phyloP scores from a whole-genome alignment of 2,329 filamentous ascomycete genomes.

The Zymoseptoria ardabiliae region DNA sequence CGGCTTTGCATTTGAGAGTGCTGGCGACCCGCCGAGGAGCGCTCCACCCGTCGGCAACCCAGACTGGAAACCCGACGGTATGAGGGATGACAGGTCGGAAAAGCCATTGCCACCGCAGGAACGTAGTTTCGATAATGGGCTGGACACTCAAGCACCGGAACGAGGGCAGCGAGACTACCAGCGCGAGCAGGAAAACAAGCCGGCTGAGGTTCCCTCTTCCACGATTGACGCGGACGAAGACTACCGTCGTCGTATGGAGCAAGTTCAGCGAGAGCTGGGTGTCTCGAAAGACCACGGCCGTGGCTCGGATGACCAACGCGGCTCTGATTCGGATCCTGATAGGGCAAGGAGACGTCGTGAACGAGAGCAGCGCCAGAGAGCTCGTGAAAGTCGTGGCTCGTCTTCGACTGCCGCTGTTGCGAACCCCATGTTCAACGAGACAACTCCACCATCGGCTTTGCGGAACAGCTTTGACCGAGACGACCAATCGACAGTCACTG shows the following conservation, averaged over 20 bases:
- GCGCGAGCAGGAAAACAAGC: conserved; percentile 11
- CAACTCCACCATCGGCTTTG: conserved; percentile 10
- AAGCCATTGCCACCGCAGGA: conserved; percentile 1
- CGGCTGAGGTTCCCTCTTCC: conserved; percentile 19
- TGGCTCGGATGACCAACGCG: conserved; percentile 15
- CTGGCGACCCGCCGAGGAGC: conserved; percentile 18
- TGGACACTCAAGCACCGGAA: conserved; percentile 4
- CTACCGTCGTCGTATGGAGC: conserved; percentile 42
- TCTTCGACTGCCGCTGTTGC: conserved; percentile 5
- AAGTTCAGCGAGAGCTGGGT: conserved; percentile 40
- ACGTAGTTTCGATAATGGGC: conserved; percentile 3
- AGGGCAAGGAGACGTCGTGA: conserved; percentile 27
- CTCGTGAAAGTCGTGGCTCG: conserved; percentile 18
- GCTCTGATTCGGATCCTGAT: conserved; percentile 25
- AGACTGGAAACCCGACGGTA: conserved; percentile 10
- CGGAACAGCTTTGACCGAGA: conserved; percentile 20
- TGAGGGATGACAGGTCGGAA: conserved; percentile 1
- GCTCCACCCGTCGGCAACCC: conserved; percentile 9
- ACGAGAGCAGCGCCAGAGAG: conserved; percentile 26
- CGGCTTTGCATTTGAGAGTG: conserved; percentile 28
- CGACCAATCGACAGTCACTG: conserved; percentile 14
- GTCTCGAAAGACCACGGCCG: conserved; percentile 10
- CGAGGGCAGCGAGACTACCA: conserved; percentile 7
- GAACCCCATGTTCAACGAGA: conserved; percentile 6
- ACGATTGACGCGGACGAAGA: conserved; percentile 44